Evolutionary conservation across 2,329 filamentous ascomycete species (phyloP), one percentile per base, ranked within the genome.

Genomic region (Decorospora gaudefroyi): DNA sequence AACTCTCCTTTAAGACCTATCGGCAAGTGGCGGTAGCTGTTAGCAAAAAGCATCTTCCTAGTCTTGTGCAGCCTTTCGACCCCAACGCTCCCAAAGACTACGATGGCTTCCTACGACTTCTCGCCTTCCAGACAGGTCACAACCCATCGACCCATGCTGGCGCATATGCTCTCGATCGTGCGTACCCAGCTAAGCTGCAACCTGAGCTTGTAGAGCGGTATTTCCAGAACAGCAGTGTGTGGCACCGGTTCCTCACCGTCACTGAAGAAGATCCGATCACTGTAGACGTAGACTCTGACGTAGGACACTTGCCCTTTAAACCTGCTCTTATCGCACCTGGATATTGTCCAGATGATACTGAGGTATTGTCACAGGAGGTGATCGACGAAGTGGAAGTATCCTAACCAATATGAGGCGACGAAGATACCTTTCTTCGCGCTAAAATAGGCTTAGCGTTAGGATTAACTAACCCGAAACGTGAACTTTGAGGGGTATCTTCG

Each of bases 81-180:
- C 40, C 32, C 17, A 23, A 43, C 19, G 36, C 40, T 23, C 32
- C 16, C 7, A 43, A 8, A n/a, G 40, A 13, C 7, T 26, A 26
- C 40, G 23, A 43, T 26, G 19, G 32, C n/a, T 9, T 43, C 3
- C 9, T 19, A 10, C 32, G 15, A 19, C 40, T 43, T 25, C 32
- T 43, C 4, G n/a, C 40, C 23, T 43, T 43, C 40, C 17, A 37
- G 26, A 43, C 32, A 31, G 32, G 40, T 3, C 26, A 43, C 19
- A 43, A 26, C n/a, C 40, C 32, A 36, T 12, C 13, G 6, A 43
- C 40, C 10, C 30, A 43, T 43, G 40, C 40, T 16, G 13, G 31
- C n/a, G 40, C 40, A 25, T 37, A 43, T 11, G 40, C 40, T 17
- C n/a, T 43, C 4, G 40, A 43, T 30, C 40, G 26, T 31, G 40